Conservation (phyloP, 768 basidiomycete genomes). For the Mycena floridula region DNA sequence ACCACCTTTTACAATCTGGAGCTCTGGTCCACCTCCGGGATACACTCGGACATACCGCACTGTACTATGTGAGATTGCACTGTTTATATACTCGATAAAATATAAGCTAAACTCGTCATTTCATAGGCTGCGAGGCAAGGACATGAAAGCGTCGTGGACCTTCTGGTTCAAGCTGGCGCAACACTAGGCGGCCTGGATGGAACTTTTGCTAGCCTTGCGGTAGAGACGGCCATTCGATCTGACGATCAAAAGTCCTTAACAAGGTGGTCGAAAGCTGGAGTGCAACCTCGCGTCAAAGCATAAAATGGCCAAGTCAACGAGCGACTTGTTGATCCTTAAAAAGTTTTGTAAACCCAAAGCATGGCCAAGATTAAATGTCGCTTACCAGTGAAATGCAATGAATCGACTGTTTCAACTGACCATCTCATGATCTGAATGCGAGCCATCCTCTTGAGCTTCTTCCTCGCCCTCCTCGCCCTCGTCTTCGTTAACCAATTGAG, state of each 20-base stretch:
- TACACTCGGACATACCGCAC: constrained; percentile 70
- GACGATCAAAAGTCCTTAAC: constrained; percentile 38
- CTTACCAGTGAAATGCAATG: too few species aligned
- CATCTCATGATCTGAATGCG: constrained; percentile 9
- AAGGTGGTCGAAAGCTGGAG: constrained; percentile 55
- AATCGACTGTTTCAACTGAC: too few species aligned
- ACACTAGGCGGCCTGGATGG: constrained; percentile 65
- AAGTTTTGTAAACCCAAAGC: too few species aligned
- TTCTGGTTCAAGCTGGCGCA: constrained; percentile 68
- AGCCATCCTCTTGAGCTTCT: constrained; percentile 23
- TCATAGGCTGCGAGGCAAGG: constrained; percentile 70
- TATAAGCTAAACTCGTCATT: constrained; percentile 2
- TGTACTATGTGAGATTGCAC: constrained; percentile 62
- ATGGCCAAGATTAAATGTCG: too few species aligned
- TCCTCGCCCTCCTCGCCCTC: constrained; percentile 22
- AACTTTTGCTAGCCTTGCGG: constrained; percentile 48
- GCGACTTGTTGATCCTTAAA: too few species aligned
- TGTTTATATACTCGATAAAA: neutral
- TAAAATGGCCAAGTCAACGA: neutral
- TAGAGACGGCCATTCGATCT: constrained; percentile 25
- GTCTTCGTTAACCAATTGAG: constrained; percentile 23
- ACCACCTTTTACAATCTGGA: constrained; percentile 59
- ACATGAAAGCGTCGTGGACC: constrained; percentile 51
- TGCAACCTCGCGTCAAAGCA: constrained; percentile 7
- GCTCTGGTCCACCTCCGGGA: constrained; percentile 83